A percentile compares a stretch with the other conserved stretches of the same genome.
Conservation (phyloP, 306 rosid genomes). For the Boehmeria nivea region DNA sequence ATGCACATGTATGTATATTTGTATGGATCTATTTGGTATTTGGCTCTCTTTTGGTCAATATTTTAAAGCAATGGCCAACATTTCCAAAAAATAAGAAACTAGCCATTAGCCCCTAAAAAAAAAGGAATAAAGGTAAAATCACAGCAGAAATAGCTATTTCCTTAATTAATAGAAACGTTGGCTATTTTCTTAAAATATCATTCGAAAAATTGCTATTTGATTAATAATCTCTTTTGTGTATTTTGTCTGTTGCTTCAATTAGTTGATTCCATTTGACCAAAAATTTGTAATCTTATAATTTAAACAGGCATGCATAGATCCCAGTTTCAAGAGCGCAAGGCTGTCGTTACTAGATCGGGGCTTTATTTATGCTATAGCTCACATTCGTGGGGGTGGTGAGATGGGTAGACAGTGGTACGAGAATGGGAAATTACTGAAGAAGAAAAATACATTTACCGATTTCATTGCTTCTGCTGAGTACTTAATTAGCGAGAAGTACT, state of each 20-base stretch:
- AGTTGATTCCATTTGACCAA: conserved; percentile 5
- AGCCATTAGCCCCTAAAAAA: too few relatives aligned
- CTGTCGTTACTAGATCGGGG: conserved; percentile 86
- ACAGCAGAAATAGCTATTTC: too few relatives aligned
- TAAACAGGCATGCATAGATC: conserved; percentile 66
- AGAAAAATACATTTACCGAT: conserved; percentile 85
- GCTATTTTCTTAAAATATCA: background rate
- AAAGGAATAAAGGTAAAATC: too few relatives aligned
- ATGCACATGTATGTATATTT: too few relatives aligned
- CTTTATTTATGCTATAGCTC: conserved; percentile 82
- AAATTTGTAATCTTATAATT: conserved; percentile 19
- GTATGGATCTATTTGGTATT: too few relatives aligned
- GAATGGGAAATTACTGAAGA: conserved; percentile 82
- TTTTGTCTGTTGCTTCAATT: background rate
- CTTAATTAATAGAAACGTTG: too few relatives aligned
- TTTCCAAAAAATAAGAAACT: background rate
- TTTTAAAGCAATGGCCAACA: too few relatives aligned
- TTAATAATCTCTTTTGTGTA: conserved; percentile 11
- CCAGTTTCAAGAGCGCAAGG: conserved; percentile 69
- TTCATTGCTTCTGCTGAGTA: conserved; percentile 86
- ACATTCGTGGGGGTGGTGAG: conserved; percentile 95
- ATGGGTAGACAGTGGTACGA: conserved; percentile 99
- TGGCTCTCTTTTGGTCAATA: too few relatives aligned
- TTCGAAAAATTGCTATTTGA: background rate
- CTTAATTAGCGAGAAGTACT: conserved; percentile 64